Evolutionary conservation across 225 moss, liverwort and hornwort genomes (phyloP).

Genomic region (Polytrichum commune): DNA sequence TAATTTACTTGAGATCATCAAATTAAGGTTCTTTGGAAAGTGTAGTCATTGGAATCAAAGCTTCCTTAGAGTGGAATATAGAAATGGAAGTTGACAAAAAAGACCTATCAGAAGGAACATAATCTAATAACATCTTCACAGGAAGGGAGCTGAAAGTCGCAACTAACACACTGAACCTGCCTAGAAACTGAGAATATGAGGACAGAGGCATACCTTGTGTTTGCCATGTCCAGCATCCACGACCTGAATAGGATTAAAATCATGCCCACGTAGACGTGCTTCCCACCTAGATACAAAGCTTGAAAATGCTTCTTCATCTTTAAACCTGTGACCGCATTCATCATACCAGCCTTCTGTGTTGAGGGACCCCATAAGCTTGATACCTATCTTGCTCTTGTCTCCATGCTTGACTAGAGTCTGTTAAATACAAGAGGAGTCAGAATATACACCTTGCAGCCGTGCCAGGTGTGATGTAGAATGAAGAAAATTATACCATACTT

Average conservation of each 20-base stretch:
- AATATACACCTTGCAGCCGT: too few relatives aligned
- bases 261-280: constrained; percentile 17
- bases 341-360: constrained; percentile 40
- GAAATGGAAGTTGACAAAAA: too few relatives aligned
- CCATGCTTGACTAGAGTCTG: constrained; percentile 24
- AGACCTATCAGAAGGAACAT: too few relatives aligned
- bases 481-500: constrained; percentile 8
- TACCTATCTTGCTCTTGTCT: constrained; percentile 19
- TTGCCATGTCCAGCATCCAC: constrained; percentile 23
- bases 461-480: not conserved
- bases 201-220: constrained; percentile 16
- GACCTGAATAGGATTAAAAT: constrained; percentile 26
- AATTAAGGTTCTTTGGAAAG: too few relatives aligned
- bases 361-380: constrained; percentile 32
- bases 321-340: constrained; percentile 24
- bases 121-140: too few relatives aligned
- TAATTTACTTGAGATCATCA: too few relatives aligned
- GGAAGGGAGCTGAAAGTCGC: too few relatives aligned
- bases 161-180: too few relatives aligned
- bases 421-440: constrained; percentile 1
- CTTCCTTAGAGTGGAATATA: too few relatives aligned
- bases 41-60: too few relatives aligned
- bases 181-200: not conserved
- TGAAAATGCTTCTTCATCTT: not conserved
- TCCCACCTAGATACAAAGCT: constrained; percentile 12